A percentile compares a stretch with the other conserved stretches of the same genome.
Evolutionary conservation across 768 basidiomycete species (phyloP).

Genomic region (Lentinula detonsa): DNA sequence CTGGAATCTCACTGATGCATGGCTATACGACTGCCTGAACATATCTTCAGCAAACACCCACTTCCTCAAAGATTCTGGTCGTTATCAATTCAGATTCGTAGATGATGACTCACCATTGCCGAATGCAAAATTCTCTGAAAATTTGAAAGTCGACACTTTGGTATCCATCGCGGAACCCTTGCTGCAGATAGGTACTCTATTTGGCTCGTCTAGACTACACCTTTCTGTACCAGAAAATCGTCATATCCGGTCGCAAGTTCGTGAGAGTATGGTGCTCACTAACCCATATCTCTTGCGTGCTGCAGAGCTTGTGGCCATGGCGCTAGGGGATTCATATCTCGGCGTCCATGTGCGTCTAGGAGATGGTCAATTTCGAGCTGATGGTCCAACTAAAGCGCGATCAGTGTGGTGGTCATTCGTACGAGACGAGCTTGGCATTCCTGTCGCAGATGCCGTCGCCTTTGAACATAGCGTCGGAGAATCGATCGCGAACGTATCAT

Average conservation of each 20-base stretch:
- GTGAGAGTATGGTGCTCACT: constrained; percentile 50
- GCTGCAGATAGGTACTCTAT: constrained; percentile 68
- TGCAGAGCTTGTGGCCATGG: constrained; percentile 34
- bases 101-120: constrained; percentile 27
- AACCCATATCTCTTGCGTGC: constrained; percentile 40
- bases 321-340: constrained; percentile 40
- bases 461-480: constrained; percentile 18
- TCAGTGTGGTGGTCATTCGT: constrained; percentile 56
- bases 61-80: constrained; percentile 43
- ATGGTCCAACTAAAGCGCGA: constrained; percentile 35
- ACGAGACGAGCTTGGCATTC: constrained; percentile 36
- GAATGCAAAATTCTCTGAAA: constrained; percentile 33
- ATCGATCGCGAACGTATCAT: constrained; percentile 12
- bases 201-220: constrained; percentile 66
- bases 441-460: constrained; percentile 24
- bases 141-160: constrained; percentile 38
- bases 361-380: constrained; percentile 53
- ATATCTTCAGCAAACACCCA: constrained; percentile 34
- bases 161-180: constrained; percentile 38
- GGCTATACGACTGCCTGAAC: constrained; percentile 37
- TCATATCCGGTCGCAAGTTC: constrained; percentile 38
- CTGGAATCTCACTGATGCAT: constrained; percentile 43
- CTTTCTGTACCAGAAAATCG: constrained; percentile 35
- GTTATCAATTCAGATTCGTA: constrained; percentile 62
- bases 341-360: constrained; percentile 65